A percentile compares a stretch with the other conserved stretches of the same genome.
Conservation (phyloP, 441 rosid genomes). For the Adansonia rubrostipa region DNA sequence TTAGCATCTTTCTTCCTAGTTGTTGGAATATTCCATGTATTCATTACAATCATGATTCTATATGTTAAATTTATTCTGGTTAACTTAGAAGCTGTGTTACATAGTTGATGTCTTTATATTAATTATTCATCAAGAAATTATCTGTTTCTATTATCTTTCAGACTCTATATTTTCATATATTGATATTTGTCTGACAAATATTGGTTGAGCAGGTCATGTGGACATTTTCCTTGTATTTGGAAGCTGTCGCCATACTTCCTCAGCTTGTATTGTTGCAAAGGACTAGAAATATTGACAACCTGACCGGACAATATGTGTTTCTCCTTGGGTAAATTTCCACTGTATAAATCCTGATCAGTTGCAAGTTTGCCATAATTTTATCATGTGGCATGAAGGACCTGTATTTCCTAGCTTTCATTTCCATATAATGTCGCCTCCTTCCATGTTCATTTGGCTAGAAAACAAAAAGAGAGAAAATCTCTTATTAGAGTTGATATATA, state of each 20-base stretch:
- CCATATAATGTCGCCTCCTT: not conserved
- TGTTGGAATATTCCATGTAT: not conserved
- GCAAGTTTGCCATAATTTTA: not conserved
- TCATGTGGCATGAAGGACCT: not conserved
- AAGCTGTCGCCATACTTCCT: slow-evolving; percentile 74
- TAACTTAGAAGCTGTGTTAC: not conserved
- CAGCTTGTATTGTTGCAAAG: slow-evolving; percentile 68
- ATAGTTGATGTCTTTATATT: not conserved
- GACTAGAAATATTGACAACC: slow-evolving; percentile 70
- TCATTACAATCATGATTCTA: not conserved
- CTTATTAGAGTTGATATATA: not conserved
- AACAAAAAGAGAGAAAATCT: no score
- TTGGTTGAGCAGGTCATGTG: slow-evolving; percentile 53
- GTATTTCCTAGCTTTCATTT: not conserved
- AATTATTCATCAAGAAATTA: not conserved
- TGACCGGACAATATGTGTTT: slow-evolving; percentile 69
- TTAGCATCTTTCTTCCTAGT: not conserved
- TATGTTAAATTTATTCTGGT: not conserved
- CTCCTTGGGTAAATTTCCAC: slow-evolving; percentile 57
- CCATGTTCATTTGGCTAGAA: not conserved
- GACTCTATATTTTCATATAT: not conserved
- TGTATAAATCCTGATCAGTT: not conserved
- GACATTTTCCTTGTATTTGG: slow-evolving; percentile 62
- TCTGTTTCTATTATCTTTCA: slow-evolving; percentile 6
- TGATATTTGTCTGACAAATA: not conserved